A percentile compares a stretch with the other conserved stretches of the same genome.
Evolutionary conservation across 1,284 basidiomycete species (phyloP).

Genomic region (Mycena sp.): DNA sequence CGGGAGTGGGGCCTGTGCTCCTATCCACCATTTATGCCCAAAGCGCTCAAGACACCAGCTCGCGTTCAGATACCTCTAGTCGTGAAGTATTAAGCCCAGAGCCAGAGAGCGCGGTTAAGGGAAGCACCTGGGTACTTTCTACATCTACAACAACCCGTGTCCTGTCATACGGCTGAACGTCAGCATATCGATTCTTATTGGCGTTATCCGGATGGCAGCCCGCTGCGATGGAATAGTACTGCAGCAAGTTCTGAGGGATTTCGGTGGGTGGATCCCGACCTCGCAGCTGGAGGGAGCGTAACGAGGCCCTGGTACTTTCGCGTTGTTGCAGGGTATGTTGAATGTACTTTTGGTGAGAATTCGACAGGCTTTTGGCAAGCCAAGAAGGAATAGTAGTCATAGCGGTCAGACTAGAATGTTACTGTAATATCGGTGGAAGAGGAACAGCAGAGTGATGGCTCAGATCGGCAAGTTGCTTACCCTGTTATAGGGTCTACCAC

Average conservation of each 20-base stretch:
- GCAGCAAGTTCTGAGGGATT: slow-evolving; percentile 32
- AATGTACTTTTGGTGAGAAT: slow-evolving; percentile 13
- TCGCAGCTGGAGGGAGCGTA: slow-evolving; percentile 37
- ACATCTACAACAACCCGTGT: slow-evolving; percentile 63
- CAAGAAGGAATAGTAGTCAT: slow-evolving; percentile 23
- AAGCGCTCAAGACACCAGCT: slow-evolving; percentile 80
- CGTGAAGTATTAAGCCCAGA: slow-evolving; percentile 17
- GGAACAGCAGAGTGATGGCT: background rate
- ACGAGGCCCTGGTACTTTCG: slow-evolving; percentile 44
- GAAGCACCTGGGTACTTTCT: slow-evolving; percentile 22
- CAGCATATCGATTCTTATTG: slow-evolving; percentile 72
- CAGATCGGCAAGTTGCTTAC: too few relatives aligned
- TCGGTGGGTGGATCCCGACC: slow-evolving; percentile 31
- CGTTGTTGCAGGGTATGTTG: slow-evolving; percentile 36
- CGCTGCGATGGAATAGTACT: slow-evolving; percentile 64
- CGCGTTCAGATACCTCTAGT: slow-evolving; percentile 77
- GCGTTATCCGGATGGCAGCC: slow-evolving; percentile 57
- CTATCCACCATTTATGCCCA: slow-evolving; percentile 84
- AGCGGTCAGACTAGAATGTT: too few relatives aligned
- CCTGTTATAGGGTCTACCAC: too few relatives aligned
- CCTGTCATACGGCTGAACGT: slow-evolving; percentile 82
- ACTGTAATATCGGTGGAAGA: too few relatives aligned
- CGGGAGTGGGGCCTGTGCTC: slow-evolving; percentile 81
- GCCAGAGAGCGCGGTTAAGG: slow-evolving; percentile 3
- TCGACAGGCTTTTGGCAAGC: slow-evolving; percentile 16